These are phyloP conservation scores for Spathaspora sp. DNA, from an alignment of 1,139 yeast genomes.

Conservation along the genomic window DNA sequence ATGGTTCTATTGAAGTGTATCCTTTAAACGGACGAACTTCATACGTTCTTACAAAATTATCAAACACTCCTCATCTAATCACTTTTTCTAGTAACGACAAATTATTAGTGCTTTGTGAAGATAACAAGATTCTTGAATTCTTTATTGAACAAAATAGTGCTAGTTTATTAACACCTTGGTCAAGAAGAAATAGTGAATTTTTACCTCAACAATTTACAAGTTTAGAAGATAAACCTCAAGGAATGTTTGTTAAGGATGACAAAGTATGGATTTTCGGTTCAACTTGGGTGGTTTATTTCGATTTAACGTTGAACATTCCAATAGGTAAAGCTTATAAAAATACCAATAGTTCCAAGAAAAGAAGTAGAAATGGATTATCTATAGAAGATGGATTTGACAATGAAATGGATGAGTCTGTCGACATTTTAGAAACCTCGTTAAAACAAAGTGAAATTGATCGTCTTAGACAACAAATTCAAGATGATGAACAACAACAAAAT, in stretches of 20 bases:
- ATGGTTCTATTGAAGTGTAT: conserved; percentile 64
- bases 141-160: conserved; percentile 27
- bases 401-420: conserved; percentile 28
- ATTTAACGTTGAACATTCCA: conserved; percentile 63
- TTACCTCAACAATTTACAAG: conserved; percentile 65
- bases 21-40: conserved; percentile 21
- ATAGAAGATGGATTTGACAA: conserved; percentile 35
- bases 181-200: conserved; percentile 69
- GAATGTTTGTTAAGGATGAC: conserved; percentile 51
- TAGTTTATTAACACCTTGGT: conserved; percentile 70
- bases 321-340: conserved; percentile 30
- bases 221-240: conserved; percentile 70
- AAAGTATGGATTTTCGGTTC: conserved; percentile 83
- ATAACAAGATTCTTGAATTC: conserved; percentile 74
- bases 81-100: conserved; percentile 52
- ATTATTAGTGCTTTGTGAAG: conserved; percentile 68
- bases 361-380: conserved; percentile 63
- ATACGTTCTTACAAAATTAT: conserved; percentile 47
- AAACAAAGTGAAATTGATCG: conserved; percentile 32
- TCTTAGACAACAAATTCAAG: conserved; percentile 28
- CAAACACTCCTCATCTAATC: conserved; percentile 63
- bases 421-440: conserved; percentile 30
- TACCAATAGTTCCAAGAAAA: conserved; percentile 42
- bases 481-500: conserved; percentile 24
- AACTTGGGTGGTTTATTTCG: conserved; percentile 79